Percentiles rank a stretch among this genome's conserved stretches.
These are phyloP conservation scores for Eutrema salsugineum DNA, from an alignment of 441 rosid genomes.

Conservation along the genomic window DNA sequence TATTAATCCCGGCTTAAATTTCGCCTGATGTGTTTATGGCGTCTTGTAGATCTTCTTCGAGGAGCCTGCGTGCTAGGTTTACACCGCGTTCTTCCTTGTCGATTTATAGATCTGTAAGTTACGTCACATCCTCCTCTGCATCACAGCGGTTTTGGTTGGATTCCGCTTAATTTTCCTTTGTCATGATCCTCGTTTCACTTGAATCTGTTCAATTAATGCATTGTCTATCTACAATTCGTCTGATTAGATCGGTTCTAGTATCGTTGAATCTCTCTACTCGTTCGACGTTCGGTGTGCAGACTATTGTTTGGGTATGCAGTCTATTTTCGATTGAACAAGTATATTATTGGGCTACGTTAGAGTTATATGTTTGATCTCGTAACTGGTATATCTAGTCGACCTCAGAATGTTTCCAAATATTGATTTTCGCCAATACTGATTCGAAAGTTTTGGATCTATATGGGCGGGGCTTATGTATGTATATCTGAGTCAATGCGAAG, in stretches of 20 bases:
- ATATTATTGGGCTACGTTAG: neutral
- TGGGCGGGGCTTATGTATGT: neutral
- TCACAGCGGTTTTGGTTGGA: neutral
- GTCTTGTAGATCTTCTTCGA: constrained; percentile 14
- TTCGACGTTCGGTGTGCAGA: neutral
- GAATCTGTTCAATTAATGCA: neutral
- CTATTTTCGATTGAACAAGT: neutral
- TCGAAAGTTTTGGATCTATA: neutral
- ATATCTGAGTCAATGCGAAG: neutral
- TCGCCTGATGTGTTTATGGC: neutral
- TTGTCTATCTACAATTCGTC: neutral
- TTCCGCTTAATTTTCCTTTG: neutral
- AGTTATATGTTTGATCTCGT: neutral
- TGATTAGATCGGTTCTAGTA: constrained; percentile 9
- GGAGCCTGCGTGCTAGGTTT: neutral
- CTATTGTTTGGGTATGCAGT: neutral
- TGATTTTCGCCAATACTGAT: neutral
- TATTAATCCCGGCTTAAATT: neutral
- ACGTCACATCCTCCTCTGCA: neutral
- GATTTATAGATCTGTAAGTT: constrained; percentile 26
- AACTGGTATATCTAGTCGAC: neutral
- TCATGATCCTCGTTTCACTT: constrained; percentile 3
- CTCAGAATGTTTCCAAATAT: neutral
- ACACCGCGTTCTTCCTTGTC: neutral
- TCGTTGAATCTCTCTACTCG: constrained; percentile 8